Conservation (phyloP, 495 filamentous ascomycete species). For the Penicillium steckii region DNA sequence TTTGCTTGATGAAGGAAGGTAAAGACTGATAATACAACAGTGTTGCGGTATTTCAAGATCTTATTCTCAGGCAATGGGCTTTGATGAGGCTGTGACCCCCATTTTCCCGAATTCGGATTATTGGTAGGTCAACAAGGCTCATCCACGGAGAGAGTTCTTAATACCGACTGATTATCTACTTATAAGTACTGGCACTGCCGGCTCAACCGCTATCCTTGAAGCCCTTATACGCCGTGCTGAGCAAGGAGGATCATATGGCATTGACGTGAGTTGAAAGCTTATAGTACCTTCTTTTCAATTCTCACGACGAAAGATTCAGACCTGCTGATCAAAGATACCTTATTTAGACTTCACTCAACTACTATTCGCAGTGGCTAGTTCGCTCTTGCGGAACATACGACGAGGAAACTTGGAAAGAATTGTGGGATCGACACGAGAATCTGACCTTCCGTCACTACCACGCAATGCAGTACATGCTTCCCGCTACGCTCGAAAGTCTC, state of each 20-base stretch:
- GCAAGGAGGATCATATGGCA: conserved; percentile 30
- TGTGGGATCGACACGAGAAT: conserved; percentile 6
- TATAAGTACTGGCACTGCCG: conserved; percentile 24
- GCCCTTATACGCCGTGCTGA: conserved; percentile 33
- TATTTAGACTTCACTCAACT: conserved; percentile 19
- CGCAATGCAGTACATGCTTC: conserved; percentile 7
- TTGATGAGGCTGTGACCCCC: conserved; percentile 19
- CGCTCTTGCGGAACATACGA: conserved; percentile 11
- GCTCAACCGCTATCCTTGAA: conserved; percentile 27
- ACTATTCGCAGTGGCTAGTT: conserved; percentile 30
- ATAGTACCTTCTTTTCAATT: too few relatives aligned
- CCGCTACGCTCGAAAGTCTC: conserved; percentile 9
- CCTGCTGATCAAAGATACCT: not conserved
- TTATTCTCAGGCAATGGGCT: conserved; percentile 29
- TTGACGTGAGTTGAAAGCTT: conserved; percentile 16
- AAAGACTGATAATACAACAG: not conserved
- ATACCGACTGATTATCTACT: too few relatives aligned
- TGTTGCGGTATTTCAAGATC: conserved; percentile 13
- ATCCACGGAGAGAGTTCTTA: too few relatives aligned
- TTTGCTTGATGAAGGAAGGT: too few relatives aligned
- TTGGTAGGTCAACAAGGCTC: conserved; percentile 6
- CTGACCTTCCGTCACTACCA: conserved; percentile 11
- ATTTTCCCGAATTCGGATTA: conserved; percentile 22
- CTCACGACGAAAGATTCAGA: not conserved
- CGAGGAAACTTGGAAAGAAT: conserved; percentile 8